These are phyloP conservation scores for Alisma plantagoaquatica DNA, from an alignment of 106 monocot genomes.

Conservation along the genomic window DNA sequence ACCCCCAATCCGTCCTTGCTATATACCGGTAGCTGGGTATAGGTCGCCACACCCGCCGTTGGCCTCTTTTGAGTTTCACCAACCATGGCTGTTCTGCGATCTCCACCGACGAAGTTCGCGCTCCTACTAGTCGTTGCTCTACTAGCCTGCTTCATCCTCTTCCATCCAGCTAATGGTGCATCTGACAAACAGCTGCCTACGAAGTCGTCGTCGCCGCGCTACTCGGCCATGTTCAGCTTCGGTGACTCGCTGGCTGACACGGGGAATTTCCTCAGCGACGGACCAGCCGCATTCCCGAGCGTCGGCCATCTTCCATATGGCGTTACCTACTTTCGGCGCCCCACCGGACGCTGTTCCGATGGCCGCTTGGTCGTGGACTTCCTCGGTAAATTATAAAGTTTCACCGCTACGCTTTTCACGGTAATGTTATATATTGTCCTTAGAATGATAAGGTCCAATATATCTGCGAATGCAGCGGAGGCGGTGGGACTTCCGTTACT, in stretches of 20 bases:
- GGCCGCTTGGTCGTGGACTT: slow-evolving; percentile 66
- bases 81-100: no score
- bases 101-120: no score
- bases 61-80: no score
- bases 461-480: slow-evolving; percentile 8
- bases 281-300: slow-evolving; percentile 1
- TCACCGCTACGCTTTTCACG: no score
- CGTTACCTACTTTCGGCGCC: slow-evolving; percentile 34
- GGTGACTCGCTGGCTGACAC: slow-evolving; percentile 68
- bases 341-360: slow-evolving; percentile 54
- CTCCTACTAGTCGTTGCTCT: no score
- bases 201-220: no score
- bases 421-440: neutral
- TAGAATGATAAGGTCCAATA: neutral
- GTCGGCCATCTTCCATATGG: slow-evolving; percentile 47
- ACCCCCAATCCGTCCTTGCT: no score
- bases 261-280: slow-evolving; percentile 33
- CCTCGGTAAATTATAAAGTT: slow-evolving; percentile 49
- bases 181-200: no score
- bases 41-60: no score
- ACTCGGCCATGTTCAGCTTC: slow-evolving; percentile 36
- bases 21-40: no score
- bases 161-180: no score
- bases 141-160: no score
- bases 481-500: slow-evolving; percentile 25